phyloP scores from a whole-genome alignment of 2,329 filamentous ascomycete species.

The Colletotrichum sidae region DNA sequence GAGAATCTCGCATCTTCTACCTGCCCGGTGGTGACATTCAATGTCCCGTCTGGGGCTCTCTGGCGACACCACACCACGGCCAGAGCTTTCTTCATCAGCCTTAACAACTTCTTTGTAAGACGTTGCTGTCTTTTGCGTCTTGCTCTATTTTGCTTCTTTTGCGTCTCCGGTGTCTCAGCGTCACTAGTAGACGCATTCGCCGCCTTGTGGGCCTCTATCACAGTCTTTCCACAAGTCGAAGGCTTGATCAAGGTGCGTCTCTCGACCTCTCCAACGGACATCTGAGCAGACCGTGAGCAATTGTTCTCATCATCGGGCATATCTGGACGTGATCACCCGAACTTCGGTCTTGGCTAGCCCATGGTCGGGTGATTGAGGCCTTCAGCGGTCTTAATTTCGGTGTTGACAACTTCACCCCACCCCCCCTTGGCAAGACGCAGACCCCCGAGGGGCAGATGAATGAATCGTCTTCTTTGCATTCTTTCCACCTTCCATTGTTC shows the following conservation, averaged over 20 bases:
- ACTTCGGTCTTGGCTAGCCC: conserved; percentile 30
- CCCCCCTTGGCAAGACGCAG: not conserved
- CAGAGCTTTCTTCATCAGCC: conserved; percentile 28
- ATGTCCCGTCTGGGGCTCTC: not conserved
- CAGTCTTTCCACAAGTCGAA: not conserved
- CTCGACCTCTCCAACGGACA: conserved; percentile 27
- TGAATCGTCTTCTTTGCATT: conserved; percentile 1
- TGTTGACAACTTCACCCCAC: not conserved
- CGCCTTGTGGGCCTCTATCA: conserved; percentile 6
- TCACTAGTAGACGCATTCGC: conserved; percentile 1
- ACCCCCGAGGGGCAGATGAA: conserved; percentile 7
- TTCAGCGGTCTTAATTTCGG: not conserved
- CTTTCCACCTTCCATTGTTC: not conserved
- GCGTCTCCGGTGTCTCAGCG: conserved; percentile 26
- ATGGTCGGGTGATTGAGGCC: conserved; percentile 15
- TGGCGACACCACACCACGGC: conserved; percentile 3
- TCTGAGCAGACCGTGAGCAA: conserved; percentile 5
- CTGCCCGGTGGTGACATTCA: conserved; percentile 6
- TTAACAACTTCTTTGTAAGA: conserved; percentile 20
- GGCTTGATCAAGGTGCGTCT: not conserved
- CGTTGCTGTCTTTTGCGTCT: conserved; percentile 6
- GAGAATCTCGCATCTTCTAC: conserved; percentile 4
- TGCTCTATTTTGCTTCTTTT: conserved; percentile 3
- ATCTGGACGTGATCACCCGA: conserved; percentile 14
- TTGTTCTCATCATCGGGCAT: conserved; percentile 30